Conservation (phyloP, 2,329 filamentous ascomycete genomes). For the Phoma sp. region DNA sequence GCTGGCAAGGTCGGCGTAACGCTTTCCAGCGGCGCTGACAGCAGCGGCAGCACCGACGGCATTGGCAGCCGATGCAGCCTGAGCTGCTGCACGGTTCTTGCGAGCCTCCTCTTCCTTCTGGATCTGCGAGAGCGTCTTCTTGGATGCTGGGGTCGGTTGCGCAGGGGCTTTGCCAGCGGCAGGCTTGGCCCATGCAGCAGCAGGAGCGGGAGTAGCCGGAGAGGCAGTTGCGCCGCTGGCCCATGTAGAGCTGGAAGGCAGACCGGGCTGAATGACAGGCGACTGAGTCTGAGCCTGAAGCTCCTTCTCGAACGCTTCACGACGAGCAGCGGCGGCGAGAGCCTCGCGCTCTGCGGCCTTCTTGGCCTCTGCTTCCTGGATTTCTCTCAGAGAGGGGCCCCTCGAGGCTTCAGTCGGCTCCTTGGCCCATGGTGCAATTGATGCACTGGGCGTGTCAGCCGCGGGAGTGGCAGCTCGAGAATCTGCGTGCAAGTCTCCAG, state of each 20-base stretch:
- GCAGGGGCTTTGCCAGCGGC: conserved; percentile 56
- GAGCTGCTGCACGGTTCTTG: conserved; percentile 74
- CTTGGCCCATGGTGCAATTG: conserved; percentile 93
- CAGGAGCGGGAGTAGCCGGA: conserved; percentile 65
- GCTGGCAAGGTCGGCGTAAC: conserved; percentile 91
- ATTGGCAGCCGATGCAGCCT: conserved; percentile 54
- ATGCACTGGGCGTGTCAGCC: conserved; percentile 68
- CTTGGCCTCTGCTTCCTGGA: conserved; percentile 92
- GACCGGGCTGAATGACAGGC: conserved; percentile 70
- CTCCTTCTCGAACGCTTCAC: conserved; percentile 81
- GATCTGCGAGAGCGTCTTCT: conserved; percentile 95
- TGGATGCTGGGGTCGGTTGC: conserved; percentile 55
- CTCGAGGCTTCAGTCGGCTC: conserved; percentile 75
- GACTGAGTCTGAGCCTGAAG: conserved; percentile 66
- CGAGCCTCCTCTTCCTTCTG: conserved; percentile 93
- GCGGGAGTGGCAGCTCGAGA: conserved; percentile 81
- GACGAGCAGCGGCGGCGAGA: conserved; percentile 75
- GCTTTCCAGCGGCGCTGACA: conserved; percentile 68
- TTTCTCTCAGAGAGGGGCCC: conserved; percentile 92
- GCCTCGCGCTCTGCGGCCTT: conserved; percentile 91
- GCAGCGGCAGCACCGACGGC: conserved; percentile 53
- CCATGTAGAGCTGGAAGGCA: conserved; percentile 91
- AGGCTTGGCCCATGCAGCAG: conserved; percentile 68
- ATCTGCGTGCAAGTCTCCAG: conserved; percentile 71
- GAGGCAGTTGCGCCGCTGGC: conserved; percentile 68